A percentile compares a stretch with the other conserved stretches of the same genome.
phyloP scores from a whole-genome alignment of 192 early-diverging fungal genomes.

The Coemansia sp. region DNA sequence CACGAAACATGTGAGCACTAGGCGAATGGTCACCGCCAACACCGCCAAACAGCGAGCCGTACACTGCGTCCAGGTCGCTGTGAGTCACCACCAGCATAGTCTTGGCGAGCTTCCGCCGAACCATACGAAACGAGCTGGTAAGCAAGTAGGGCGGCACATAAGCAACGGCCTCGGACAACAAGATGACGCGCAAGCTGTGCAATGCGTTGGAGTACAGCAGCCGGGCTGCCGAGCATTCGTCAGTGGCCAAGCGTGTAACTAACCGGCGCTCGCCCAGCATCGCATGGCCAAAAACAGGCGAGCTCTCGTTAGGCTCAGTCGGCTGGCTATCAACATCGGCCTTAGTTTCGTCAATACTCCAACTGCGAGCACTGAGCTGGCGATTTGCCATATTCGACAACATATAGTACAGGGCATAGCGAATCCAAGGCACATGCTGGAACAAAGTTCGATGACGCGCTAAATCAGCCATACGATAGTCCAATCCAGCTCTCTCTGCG shows the following conservation, averaged over 20 bases:
- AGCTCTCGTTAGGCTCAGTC: constrained; percentile 1
- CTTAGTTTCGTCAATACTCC: neutral
- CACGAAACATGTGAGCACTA: neutral
- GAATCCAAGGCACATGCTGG: constrained; percentile 29
- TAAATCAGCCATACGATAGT: constrained; percentile 32
- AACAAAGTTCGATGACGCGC: constrained; percentile 21
- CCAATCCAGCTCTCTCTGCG: neutral
- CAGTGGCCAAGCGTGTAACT: constrained; percentile 12
- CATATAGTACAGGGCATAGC: constrained; percentile 32
- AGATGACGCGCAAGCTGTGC: constrained; percentile 33
- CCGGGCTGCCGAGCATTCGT: constrained; percentile 32
- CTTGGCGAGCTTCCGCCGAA: neutral
- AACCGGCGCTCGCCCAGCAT: constrained; percentile 15
- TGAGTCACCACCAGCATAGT: constrained; percentile 16
- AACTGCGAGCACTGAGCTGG: constrained; percentile 14
- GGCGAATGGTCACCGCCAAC: neutral
- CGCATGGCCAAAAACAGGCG: neutral
- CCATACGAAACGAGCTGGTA: constrained; percentile 22
- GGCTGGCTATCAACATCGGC: neutral
- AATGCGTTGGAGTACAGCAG: constrained; percentile 25
- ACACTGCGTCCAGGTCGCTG: constrained; percentile 16
- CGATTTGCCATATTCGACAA: constrained; percentile 15
- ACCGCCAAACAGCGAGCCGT: constrained; percentile 11
- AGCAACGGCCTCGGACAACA: constrained; percentile 17
- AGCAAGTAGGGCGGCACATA: constrained; percentile 31